Conservation (phyloP, 2,329 filamentous ascomycete species). For the Aureobasidium sp. region DNA sequence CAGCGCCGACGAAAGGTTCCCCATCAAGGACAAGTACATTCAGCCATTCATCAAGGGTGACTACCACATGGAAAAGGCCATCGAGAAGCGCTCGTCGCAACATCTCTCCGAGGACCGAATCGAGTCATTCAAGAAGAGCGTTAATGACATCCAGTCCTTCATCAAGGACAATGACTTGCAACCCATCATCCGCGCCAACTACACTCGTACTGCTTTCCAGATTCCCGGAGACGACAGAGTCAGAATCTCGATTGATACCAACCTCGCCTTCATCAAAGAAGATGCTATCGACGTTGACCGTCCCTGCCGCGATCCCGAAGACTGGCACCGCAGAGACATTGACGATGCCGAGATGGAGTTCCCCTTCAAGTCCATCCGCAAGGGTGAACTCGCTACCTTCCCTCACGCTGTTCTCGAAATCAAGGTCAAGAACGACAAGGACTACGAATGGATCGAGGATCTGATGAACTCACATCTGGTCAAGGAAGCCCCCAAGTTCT, state of each 20-base stretch:
- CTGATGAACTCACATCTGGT: conserved; percentile 89
- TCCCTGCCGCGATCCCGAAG: conserved; percentile 79
- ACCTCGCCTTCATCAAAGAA: conserved; percentile 77
- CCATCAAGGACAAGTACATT: conserved; percentile 91
- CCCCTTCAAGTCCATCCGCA: conserved; percentile 79
- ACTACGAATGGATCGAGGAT: conserved; percentile 81
- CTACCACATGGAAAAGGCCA: conserved; percentile 85
- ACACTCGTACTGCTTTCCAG: conserved; percentile 91
- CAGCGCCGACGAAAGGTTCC: conserved; percentile 72
- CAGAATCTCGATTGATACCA: conserved; percentile 86
- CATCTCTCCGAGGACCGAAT: conserved; percentile 61
- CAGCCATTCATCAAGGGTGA: conserved; percentile 78
- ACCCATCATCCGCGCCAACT: conserved; percentile 85
- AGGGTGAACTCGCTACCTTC: conserved; percentile 85
- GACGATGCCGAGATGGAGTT: conserved; percentile 76
- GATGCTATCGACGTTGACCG: conserved; percentile 68
- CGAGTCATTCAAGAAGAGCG: conserved; percentile 62
- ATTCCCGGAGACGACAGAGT: conserved; percentile 88
- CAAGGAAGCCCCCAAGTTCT: conserved; percentile 82
- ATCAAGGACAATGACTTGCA: conserved; percentile 70
- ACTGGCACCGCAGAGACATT: conserved; percentile 90
- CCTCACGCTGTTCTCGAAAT: conserved; percentile 89
- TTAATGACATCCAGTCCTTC: conserved; percentile 71
- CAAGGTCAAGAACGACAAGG: conserved; percentile 66
- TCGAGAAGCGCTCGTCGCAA: conserved; percentile 75